phyloP scores from a whole-genome alignment of 768 basidiomycete species.

The Naematelia encephala region DNA sequence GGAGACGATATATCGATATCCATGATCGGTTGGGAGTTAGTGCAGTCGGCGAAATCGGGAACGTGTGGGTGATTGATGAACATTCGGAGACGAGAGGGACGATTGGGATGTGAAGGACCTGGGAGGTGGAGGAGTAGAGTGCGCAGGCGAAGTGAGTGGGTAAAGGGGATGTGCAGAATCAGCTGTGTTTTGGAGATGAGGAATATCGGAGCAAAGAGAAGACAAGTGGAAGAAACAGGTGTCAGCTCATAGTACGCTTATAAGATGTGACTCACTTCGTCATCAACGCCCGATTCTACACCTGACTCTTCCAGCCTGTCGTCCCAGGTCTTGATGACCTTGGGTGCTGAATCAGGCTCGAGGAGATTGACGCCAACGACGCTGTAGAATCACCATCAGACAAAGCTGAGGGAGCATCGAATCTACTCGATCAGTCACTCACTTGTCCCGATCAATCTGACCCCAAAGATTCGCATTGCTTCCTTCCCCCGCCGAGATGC shows the following conservation, averaged over 20 bases:
- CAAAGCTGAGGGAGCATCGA: background rate
- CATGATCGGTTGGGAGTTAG: conserved; percentile 35
- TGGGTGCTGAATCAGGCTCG: conserved; percentile 34
- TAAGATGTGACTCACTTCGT: conserved; percentile 39
- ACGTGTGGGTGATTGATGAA: conserved; percentile 44
- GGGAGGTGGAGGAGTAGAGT: conserved; percentile 47
- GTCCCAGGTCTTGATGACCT: conserved; percentile 50
- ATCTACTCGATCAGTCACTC: conserved; percentile 8
- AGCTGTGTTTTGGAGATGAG: conserved; percentile 31
- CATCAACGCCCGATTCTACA: conserved; percentile 48
- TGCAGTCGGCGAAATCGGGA: conserved; percentile 46
- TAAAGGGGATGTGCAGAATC: conserved; percentile 49
- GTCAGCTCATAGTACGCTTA: no score
- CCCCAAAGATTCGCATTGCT: conserved; percentile 48
- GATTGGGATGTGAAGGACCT: conserved; percentile 40
- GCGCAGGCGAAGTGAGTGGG: conserved; percentile 43
- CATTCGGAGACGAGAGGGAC: conserved; percentile 39
- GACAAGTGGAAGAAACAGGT: no score
- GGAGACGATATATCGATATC: conserved; percentile 39
- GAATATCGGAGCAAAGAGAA: background rate
- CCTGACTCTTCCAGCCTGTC: conserved; percentile 38
- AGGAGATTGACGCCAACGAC: conserved; percentile 46
- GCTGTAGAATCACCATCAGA: conserved; percentile 16
- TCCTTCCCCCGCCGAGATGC: conserved; percentile 46
- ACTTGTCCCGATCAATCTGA: conserved; percentile 48